Conservation (phyloP, 169 alveolate genomes). For the Ichthyophthirius multifiliis region DNA sequence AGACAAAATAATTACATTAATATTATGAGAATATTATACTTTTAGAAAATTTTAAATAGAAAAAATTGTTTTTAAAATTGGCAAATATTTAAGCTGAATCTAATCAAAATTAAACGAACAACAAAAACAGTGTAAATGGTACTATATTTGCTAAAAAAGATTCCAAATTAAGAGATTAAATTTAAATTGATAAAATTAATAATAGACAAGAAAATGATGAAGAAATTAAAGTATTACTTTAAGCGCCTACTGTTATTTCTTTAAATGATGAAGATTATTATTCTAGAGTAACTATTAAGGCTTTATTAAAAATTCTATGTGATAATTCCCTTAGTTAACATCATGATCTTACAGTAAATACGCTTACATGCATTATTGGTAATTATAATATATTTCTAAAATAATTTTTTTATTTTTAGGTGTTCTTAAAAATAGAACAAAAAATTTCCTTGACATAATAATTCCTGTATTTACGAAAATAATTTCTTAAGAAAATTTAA, state of each 20-base stretch:
- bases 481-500: constrained; percentile 15
- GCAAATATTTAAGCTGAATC: not conserved
- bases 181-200: not conserved
- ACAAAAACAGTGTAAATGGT: not conserved
- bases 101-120: not conserved
- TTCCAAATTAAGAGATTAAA: not conserved
- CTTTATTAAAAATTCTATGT: constrained; percentile 23
- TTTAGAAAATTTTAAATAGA: constrained; percentile 24
- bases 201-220: not conserved
- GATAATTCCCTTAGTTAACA: constrained; percentile 27
- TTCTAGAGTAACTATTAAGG: constrained; percentile 31
- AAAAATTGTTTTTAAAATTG: constrained; percentile 3
- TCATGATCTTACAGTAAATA: constrained; percentile 40
- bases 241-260: constrained; percentile 30
- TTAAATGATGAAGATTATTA: constrained; percentile 31
- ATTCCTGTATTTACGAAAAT: constrained; percentile 36
- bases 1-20: not conserved
- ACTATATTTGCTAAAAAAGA: not conserved
- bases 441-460: constrained; percentile 15
- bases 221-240: constrained; percentile 25
- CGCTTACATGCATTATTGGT: constrained; percentile 37
- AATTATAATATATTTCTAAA: not conserved
- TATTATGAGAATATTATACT: constrained; percentile 35
- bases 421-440: constrained; percentile 26
- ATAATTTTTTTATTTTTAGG: not conserved